A percentile compares a stretch with the other conserved stretches of the same genome.
These are phyloP conservation scores for Pythium apleroticum DNA, from an alignment of 352 stramenopile species.

Conservation along the genomic window DNA sequence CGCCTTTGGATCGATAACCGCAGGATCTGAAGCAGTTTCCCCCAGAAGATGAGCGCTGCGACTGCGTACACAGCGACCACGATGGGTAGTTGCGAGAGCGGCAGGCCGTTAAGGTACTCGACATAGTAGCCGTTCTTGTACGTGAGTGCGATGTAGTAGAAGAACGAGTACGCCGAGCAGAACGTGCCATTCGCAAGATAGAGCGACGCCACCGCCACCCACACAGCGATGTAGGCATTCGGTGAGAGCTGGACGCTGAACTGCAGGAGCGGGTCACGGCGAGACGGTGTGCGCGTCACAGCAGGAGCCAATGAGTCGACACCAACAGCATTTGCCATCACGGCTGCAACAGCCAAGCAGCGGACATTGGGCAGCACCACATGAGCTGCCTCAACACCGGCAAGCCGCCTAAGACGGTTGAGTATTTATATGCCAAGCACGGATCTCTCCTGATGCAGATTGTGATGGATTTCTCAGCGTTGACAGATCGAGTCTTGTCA, in stretches of 20 bases:
- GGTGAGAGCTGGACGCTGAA: conserved; percentile 5
- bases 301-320: too few relatives aligned
- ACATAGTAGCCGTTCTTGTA: conserved; percentile 10
- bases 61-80: conserved; percentile 3
- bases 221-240: background rate
- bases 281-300: too few relatives aligned
- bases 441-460: too few relatives aligned
- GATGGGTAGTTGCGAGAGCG: background rate
- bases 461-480: too few relatives aligned
- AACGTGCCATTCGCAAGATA: conserved; percentile 6
- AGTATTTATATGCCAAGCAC: too few relatives aligned
- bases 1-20: background rate
- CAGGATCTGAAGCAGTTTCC: background rate
- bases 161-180: background rate
- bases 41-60: conserved; percentile 5
- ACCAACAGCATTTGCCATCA: too few relatives aligned
- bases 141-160: background rate
- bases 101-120: conserved; percentile 7
- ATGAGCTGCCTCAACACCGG: too few relatives aligned
- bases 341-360: too few relatives aligned
- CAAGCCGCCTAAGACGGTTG: too few relatives aligned
- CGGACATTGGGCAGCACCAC: too few relatives aligned
- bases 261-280: background rate
- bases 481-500: too few relatives aligned
- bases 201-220: background rate